phyloP scores from a whole-genome alignment of 495 filamentous ascomycete genomes.

The Cercophora scortea region DNA sequence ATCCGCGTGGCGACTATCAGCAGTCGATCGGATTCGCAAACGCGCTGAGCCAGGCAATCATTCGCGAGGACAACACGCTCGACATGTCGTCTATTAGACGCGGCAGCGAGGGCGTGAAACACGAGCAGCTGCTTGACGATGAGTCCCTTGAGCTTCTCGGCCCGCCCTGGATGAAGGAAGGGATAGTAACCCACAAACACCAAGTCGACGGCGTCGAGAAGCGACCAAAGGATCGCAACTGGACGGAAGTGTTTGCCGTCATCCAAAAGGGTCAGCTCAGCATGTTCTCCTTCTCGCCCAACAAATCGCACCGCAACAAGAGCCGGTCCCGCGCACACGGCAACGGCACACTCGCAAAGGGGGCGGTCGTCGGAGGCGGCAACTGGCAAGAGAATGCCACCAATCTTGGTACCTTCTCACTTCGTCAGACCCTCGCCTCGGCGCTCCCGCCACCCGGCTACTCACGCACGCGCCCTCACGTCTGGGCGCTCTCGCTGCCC shows the following conservation, averaged over 20 bases:
- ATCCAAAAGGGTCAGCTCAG: conserved; percentile 94
- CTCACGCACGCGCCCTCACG: conserved; percentile 80
- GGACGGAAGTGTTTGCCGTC: conserved; percentile 96
- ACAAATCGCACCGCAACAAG: conserved; percentile 66
- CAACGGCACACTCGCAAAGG: conserved; percentile 31
- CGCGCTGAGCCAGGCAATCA: conserved; percentile 92
- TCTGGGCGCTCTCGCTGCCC: conserved; percentile 91
- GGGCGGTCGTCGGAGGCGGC: conserved; percentile 77
- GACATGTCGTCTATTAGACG: conserved; percentile 40
- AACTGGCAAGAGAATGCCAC: conserved; percentile 97
- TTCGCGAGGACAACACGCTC: conserved; percentile 71
- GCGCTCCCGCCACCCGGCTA: conserved; percentile 86
- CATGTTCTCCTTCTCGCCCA: conserved; percentile 82
- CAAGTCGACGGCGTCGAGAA: conserved; percentile 85
- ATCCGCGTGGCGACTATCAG: conserved; percentile 76
- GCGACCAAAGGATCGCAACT: conserved; percentile 84
- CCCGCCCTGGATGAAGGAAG: conserved; percentile 96
- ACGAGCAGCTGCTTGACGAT: conserved; percentile 75
- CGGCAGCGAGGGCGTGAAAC: conserved; percentile 46
- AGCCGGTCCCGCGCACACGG: conserved; percentile 35
- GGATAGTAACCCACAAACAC: conserved; percentile 91
- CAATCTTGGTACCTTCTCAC: conserved; percentile 73
- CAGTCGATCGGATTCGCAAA: conserved; percentile 98
- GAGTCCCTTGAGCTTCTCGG: conserved; percentile 84
- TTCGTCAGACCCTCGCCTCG: conserved; percentile 88